These are phyloP conservation scores for Penicillium paradoxum DNA, from an alignment of 495 filamentous ascomycete genomes.

Conservation along the genomic window DNA sequence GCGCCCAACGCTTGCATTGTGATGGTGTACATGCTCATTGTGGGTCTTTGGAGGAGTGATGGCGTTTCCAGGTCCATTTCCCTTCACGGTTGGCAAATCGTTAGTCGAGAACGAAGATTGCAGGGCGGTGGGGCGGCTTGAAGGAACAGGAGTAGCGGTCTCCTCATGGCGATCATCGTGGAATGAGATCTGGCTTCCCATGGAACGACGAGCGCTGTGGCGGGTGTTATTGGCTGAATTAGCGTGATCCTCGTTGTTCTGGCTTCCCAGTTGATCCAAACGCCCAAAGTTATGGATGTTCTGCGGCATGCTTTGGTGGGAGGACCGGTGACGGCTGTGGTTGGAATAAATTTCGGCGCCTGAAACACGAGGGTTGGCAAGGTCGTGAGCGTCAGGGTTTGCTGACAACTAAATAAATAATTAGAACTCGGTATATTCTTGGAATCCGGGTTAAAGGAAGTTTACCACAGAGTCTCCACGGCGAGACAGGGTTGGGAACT, in stretches of 20 bases:
- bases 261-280: conserved; percentile 28
- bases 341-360: conserved; percentile 60
- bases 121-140: conserved; percentile 40
- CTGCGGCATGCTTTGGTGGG: conserved; percentile 76
- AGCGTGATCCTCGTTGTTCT: conserved; percentile 18
- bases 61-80: conserved; percentile 42
- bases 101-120: conserved; percentile 86
- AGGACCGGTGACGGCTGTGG: conserved; percentile 67
- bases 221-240: conserved; percentile 20
- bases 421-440: background rate
- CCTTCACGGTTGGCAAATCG: conserved; percentile 85
- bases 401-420: conserved; percentile 59
- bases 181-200: conserved; percentile 50
- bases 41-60: conserved; percentile 57
- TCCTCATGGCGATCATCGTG: conserved; percentile 28
- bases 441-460: conserved; percentile 3
- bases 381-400: conserved; percentile 74
- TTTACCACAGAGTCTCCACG: conserved; percentile 67
- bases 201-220: conserved; percentile 45
- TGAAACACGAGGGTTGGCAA: conserved; percentile 68
- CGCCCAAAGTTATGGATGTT: conserved; percentile 45
- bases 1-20: conserved; percentile 75
- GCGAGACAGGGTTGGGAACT: conserved; percentile 76
- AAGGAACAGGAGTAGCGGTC: conserved; percentile 18
- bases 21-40: conserved; percentile 76